Percentiles rank a stretch among this genome's conserved stretches.
Evolutionary conservation across 2,329 filamentous ascomycete species (phyloP).

Genomic region (Verticillium tricorpus): DNA sequence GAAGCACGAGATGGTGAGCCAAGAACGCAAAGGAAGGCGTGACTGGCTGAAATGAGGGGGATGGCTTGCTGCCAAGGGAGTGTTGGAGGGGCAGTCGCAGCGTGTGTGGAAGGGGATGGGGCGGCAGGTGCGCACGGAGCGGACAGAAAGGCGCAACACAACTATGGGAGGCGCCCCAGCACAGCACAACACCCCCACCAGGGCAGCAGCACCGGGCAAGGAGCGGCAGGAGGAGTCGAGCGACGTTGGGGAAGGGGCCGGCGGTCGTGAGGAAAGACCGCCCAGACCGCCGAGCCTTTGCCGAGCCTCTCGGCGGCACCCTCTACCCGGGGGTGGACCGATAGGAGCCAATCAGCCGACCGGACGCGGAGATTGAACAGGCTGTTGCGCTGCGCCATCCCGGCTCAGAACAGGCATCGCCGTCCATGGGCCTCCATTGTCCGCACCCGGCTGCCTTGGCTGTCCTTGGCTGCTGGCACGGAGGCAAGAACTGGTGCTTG

Average conservation of each 20-base stretch:
- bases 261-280: background rate
- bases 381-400: background rate
- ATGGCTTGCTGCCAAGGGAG: background rate
- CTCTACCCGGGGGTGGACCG: background rate
- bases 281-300: conserved; percentile 3
- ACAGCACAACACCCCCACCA: background rate
- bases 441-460: background rate
- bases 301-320: conserved; percentile 3
- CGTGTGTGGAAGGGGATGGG: background rate
- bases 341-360: background rate
- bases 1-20: background rate
- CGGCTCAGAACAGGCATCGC: background rate
- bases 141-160: background rate
- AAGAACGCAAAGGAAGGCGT: background rate
- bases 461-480: background rate
- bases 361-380: conserved; percentile 2
- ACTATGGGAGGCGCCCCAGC: too few relatives aligned
- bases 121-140: background rate
- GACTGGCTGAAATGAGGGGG: background rate
- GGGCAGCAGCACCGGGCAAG: background rate
- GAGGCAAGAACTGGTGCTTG: background rate
- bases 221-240: background rate
- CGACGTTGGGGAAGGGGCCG: background rate
- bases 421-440: background rate
- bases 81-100: background rate